Evolutionary conservation across 371 early-diverging fungal species (phyloP).

Genomic region (Mucor circinelloides): DNA sequence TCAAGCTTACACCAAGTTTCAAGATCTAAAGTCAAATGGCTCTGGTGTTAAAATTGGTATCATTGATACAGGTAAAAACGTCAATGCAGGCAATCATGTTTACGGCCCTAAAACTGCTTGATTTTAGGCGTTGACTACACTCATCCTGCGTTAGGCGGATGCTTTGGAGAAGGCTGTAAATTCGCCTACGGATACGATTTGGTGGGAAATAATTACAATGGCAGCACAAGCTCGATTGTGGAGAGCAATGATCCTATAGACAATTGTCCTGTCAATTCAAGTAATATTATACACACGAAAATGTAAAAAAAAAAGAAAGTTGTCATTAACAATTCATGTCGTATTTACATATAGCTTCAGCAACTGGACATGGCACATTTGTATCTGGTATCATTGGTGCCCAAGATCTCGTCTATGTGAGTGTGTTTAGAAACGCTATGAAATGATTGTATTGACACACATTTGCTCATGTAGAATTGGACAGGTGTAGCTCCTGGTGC

Average conservation of each 20-base stretch:
- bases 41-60: constrained; percentile 39
- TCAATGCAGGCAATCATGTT: neutral
- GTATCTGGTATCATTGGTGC: constrained; percentile 65
- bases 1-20: constrained; percentile 15
- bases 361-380: constrained; percentile 47
- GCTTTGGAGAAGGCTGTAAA: constrained; percentile 66
- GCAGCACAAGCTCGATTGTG: constrained; percentile 17
- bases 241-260: constrained; percentile 38
- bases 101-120: neutral
- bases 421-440: neutral
- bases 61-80: constrained; percentile 42
- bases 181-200: constrained; percentile 68
- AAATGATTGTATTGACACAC: neutral
- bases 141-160: constrained; percentile 73
- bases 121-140: constrained; percentile 59
- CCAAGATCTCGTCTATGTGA: constrained; percentile 41
- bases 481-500: constrained; percentile 66
- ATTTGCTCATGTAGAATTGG: constrained; percentile 28
- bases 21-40: constrained; percentile 25
- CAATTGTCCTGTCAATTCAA: constrained; percentile 30
- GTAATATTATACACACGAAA: constrained; percentile 4
- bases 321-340: neutral
- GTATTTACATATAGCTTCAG: constrained; percentile 22
- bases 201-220: constrained; percentile 55
- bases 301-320: neutral